Conservation (phyloP, 163 green algal species). For the Prototheca wickerhamii region DNA sequence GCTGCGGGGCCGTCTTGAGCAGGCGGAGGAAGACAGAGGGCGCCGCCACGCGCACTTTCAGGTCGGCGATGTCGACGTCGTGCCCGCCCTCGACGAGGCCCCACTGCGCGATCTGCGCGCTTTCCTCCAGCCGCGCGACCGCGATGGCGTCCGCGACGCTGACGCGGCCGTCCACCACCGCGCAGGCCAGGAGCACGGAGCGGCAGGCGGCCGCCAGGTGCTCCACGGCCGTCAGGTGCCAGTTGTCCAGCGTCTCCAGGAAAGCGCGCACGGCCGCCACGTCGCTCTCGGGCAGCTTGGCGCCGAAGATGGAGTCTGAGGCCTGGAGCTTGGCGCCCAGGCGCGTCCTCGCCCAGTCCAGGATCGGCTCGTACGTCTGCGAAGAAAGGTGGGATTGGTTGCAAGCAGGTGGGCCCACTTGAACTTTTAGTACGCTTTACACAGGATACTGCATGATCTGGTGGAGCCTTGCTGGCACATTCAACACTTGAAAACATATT, state of each 20-base stretch:
- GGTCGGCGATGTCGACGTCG: constrained; percentile 85
- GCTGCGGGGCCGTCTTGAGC: neutral
- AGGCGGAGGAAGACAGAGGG: constrained; percentile 33
- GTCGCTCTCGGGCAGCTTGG: constrained; percentile 28
- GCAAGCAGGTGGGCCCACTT: too few species aligned
- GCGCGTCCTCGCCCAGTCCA: constrained; percentile 43
- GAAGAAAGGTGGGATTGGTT: neutral
- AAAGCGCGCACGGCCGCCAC: constrained; percentile 17
- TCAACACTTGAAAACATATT: neutral
- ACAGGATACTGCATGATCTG: too few species aligned
- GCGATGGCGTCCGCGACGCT: constrained; percentile 43
- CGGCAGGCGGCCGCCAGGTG: constrained; percentile 53
- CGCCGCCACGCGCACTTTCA: constrained; percentile 59
- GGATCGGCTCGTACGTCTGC: constrained; percentile 63
- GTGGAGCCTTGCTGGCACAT: too few species aligned
- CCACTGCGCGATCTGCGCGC: constrained; percentile 80
- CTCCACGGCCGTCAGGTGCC: constrained; percentile 58
- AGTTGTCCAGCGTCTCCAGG: constrained; percentile 44
- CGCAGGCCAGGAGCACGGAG: constrained; percentile 63
- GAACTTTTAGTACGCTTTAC: too few species aligned
- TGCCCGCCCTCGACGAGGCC: constrained; percentile 91
- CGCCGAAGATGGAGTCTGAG: constrained; percentile 59
- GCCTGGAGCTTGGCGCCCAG: constrained; percentile 47
- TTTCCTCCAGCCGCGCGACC: constrained; percentile 71
- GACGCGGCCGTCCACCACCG: constrained; percentile 50